Evolutionary conservation across 768 basidiomycete species (phyloP).

Genomic region (Pisolithus orientalis): DNA sequence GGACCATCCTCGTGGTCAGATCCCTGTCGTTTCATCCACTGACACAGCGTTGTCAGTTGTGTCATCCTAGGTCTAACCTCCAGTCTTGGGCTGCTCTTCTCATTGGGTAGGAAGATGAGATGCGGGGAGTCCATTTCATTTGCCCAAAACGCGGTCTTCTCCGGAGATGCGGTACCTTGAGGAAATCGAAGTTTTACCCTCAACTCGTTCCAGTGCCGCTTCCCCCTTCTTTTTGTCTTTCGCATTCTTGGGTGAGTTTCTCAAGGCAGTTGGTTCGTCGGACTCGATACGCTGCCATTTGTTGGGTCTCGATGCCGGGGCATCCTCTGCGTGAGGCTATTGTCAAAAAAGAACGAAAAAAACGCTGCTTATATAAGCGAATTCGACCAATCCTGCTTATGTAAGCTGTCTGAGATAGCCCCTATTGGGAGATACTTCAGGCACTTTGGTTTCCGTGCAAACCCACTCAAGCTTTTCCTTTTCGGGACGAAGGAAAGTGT

Average conservation of each 20-base stretch:
- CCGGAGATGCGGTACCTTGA: constrained; percentile 68
- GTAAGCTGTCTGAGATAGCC: no score
- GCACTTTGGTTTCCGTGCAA: no score
- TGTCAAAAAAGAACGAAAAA: not conserved
- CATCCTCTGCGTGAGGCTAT: constrained; percentile 51
- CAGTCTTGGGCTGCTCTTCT: not conserved
- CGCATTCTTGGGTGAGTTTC: constrained; percentile 1
- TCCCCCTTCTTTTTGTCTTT: constrained; percentile 19
- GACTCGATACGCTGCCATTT: constrained; percentile 54
- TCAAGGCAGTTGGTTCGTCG: constrained; percentile 1
- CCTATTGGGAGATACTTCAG: no score
- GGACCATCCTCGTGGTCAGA: constrained; percentile 42
- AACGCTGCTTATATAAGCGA: not conserved
- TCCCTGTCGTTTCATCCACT: constrained; percentile 65
- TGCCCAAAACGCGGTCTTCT: constrained; percentile 59
- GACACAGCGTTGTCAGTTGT: constrained; percentile 37
- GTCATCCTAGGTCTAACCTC: constrained; percentile 3
- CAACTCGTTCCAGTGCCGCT: constrained; percentile 2
- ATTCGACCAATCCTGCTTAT: constrained; percentile 62
- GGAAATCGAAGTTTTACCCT: constrained; percentile 45
- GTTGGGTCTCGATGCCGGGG: constrained; percentile 61
- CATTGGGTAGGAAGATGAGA: constrained; percentile 4
- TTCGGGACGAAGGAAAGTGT: no score
- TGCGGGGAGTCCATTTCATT: constrained; percentile 38
- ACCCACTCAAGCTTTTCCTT: no score